Conservation (phyloP, 2,329 filamentous ascomycete genomes). For the Trichophyton schoenleinii region DNA sequence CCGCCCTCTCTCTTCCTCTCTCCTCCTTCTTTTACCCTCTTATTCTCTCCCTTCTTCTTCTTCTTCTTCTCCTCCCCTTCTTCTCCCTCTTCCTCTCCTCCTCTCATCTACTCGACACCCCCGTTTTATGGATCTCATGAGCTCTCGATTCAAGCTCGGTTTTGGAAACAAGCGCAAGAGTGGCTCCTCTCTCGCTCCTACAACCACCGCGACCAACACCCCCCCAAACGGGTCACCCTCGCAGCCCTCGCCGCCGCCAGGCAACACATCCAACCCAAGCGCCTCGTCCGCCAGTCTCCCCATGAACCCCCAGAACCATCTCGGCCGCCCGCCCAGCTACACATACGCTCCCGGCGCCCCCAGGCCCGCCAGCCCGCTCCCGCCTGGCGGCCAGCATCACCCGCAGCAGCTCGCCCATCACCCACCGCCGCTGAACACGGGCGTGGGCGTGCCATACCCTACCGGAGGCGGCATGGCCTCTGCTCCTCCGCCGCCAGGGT, state of each 20-base stretch:
- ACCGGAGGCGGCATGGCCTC: slow-evolving; percentile 14
- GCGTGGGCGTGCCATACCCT: slow-evolving; percentile 38
- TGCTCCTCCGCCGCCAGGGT: slow-evolving; percentile 31
- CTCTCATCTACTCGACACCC: neutral
- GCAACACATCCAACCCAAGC: slow-evolving; percentile 22
- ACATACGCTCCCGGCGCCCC: slow-evolving; percentile 41
- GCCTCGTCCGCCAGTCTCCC: slow-evolving; percentile 40
- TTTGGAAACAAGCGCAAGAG: slow-evolving; percentile 40
- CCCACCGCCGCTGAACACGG: slow-evolving; percentile 44
- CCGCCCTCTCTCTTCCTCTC: too few species aligned
- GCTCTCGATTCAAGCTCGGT: slow-evolving; percentile 39
- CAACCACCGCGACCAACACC: slow-evolving; percentile 10
- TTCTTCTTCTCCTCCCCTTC: slow-evolving; percentile 8
- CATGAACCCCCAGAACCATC: slow-evolving; percentile 44
- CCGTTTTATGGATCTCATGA: slow-evolving; percentile 34
- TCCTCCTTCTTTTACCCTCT: too few species aligned
- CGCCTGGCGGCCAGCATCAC: slow-evolving; percentile 14
- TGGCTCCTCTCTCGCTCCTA: slow-evolving; percentile 17
- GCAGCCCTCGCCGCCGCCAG: slow-evolving; percentile 42
- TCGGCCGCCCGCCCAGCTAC: slow-evolving; percentile 53
- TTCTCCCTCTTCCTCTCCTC: slow-evolving; percentile 8
- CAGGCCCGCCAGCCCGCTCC: slow-evolving; percentile 43
- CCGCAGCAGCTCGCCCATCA: slow-evolving; percentile 24
- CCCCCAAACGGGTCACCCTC: slow-evolving; percentile 33
- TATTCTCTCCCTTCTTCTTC: neutral